Base-by-base conservation (phyloP, 2,329 filamentous ascomycete species). In the Botrytis byssoidea region DNA sequence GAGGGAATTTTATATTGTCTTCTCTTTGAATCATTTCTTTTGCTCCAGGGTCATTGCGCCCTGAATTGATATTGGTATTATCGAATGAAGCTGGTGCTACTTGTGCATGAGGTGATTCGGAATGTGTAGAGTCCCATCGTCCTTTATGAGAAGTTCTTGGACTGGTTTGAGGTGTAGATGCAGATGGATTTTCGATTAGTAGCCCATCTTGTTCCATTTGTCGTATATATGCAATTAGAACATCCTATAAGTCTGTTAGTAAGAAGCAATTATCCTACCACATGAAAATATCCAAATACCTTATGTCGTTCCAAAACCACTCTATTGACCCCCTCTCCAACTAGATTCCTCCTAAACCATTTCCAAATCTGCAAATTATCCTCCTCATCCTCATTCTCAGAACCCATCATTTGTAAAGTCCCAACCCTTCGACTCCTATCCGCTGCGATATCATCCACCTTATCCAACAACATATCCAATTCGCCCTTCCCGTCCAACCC, bases 221-320 rank as follows among this genome's bases (percentile, higher is more conserved):
- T 51, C 87, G 86, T 60, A 91, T 89, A 77, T 91, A 90, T 32
- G 88, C 88, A 75, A 88, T 84, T 37, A 90, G 81, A 16, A 89
- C 83, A 76, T 89, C 87, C 89, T 90, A 25, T 2, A 37, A 63
- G 60, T 70, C 63, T 48, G 73, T 79, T 74, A 80, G 77, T 68
- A 40, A 60, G 73, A 35, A 64, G 14, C 40, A 55, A 37, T 35
- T 65, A 10, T 51, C 20, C 32, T 25, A 22, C 22, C 40, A 35
- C 10, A 60, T 18, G 25, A 32, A 12, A 60, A 32, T 37, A 68
- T 18, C n/a, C 12, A 69, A 37, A 67, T 81, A 90, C 89, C 84
- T 89, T 88, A 82, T 91, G 86, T 74, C 87, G 84, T 55, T 84
- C 83, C 73, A 80, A 89, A 4, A 89, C 85, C 42, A 88, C 85